A percentile compares a stretch with the other conserved stretches of the same genome.
These are phyloP conservation scores for Trametes sanguinea DNA, from an alignment of 768 basidiomycete species.

Conservation along the genomic window DNA sequence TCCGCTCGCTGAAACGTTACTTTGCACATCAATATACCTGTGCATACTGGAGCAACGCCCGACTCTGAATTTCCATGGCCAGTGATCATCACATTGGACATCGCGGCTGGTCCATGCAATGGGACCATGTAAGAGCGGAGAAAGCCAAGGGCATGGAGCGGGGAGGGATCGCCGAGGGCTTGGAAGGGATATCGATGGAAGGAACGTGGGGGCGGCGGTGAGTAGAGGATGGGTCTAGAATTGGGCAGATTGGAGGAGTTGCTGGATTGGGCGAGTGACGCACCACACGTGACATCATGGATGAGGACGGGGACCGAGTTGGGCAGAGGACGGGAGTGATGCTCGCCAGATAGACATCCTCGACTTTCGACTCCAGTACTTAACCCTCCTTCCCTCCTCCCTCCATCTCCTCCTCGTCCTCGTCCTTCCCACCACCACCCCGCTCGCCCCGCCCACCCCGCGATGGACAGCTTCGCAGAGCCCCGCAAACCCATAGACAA, in stretches of 20 bases:
- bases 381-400: constrained; percentile 1
- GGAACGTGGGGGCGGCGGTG: constrained; percentile 8
- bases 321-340: constrained; percentile 20
- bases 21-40: too few species aligned
- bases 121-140: background rate
- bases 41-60: too few species aligned
- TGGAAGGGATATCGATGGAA: constrained; percentile 3
- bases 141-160: background rate
- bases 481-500: constrained; percentile 38
- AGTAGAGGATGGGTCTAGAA: constrained; percentile 20
- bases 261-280: constrained; percentile 9
- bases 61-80: too few species aligned
- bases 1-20: too few species aligned
- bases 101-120: too few species aligned
- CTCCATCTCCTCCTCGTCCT: background rate
- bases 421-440: background rate
- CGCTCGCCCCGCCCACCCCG: constrained; percentile 2
- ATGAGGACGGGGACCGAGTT: constrained; percentile 5
- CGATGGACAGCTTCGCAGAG: constrained; percentile 75
- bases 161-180: background rate
- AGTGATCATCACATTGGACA: too few species aligned
- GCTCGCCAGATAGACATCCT: constrained; percentile 8
- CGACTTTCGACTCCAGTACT: background rate
- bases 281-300: constrained; percentile 21
- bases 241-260: constrained; percentile 5